phyloP scores from a whole-genome alignment of 2,329 filamentous ascomycete genomes.

The Cladophialophora chaetospira region DNA sequence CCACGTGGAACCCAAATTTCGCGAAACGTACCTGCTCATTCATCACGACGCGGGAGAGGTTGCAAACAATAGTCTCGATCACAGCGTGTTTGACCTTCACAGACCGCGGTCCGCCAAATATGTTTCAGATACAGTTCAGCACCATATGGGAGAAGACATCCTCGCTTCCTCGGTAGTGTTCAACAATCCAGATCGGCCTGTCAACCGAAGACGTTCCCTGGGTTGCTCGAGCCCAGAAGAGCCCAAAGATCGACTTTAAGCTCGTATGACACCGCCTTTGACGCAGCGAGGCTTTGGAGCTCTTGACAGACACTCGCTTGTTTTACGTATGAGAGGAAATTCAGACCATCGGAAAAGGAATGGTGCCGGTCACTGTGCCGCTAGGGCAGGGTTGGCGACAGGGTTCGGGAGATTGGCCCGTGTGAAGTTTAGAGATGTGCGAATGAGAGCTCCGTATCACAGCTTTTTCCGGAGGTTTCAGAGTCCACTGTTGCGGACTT shows the following conservation, averaged over 20 bases:
- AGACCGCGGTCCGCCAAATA: not conserved
- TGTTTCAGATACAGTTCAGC: not conserved
- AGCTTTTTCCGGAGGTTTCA: slow-evolving; percentile 12
- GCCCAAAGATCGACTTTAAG: slow-evolving; percentile 1
- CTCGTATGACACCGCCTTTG: not conserved
- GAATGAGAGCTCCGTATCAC: slow-evolving; percentile 15
- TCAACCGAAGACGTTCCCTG: not conserved
- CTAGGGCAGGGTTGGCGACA: slow-evolving; percentile 8
- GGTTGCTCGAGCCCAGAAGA: not conserved
- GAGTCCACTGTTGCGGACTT: slow-evolving; percentile 18
- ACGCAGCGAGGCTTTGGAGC: not conserved
- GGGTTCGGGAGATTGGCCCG: slow-evolving; percentile 27
- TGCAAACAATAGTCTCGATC: not conserved
- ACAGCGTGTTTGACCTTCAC: not conserved
- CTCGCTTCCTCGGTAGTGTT: no score
- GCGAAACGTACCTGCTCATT: not conserved
- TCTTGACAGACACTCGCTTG: slow-evolving; percentile 5
- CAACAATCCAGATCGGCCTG: not conserved
- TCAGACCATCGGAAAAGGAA: not conserved
- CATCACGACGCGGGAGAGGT: not conserved
- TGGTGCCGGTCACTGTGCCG: slow-evolving; percentile 2
- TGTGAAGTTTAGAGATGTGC: slow-evolving; percentile 8
- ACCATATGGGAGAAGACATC: not conserved
- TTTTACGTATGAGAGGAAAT: slow-evolving; percentile 12
- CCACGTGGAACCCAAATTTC: not conserved